Base-by-base conservation (phyloP, 2,329 filamentous ascomycete genomes). In the Torrubiellomyces zombiae region DNA sequence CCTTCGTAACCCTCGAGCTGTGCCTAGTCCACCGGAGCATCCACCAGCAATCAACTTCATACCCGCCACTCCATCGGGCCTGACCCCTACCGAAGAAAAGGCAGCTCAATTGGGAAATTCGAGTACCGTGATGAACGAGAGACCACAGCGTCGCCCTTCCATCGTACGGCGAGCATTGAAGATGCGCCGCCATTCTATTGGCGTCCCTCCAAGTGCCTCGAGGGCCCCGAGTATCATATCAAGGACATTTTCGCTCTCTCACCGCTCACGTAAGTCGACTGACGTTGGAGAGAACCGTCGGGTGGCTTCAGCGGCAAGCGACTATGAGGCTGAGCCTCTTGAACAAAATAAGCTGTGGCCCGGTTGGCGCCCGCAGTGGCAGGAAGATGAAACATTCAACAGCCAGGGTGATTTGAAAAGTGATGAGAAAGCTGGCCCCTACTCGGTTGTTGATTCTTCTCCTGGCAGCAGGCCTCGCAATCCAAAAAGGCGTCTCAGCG, bases 31-130 rank as follows among this genome's bases (percentile, higher is more conserved):
- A 6, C 63, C 63, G 9, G 35, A 31, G 6, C 37, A 48, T 16
- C 52, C 48, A 3, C 50, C 50, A 4, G 42, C 43, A n/a, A 47
- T 75, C 36, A 61, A 67, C 28, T 67, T 75, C 31, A 74, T 69
- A 17, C 68, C 68, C 1, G 67, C 69, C 14, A 74, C 68, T 0
- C 68, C 69, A 4, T 71, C 67, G 2, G 68, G 63, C 2, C 39
- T 63, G 21, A 72, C 67, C 2, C 67, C 69, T 7, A 51, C 58
- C 2, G 39, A 55, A 3, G 67, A 72, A 32, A 61, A 56, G 37
- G 51, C 60, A 28, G 51, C 51, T 14, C 58, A 58, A 35, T 43
- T 66, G 13, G 66, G 66, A 1, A 68, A 65, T 32, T 65, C 61
- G 25, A 62, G 61, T 25, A 63, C 65, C 15, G 49, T 58, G 14